Evolutionary conservation across 805 yeast genomes (phyloP).

Genomic region (Sugiyamaella marilandica): DNA sequence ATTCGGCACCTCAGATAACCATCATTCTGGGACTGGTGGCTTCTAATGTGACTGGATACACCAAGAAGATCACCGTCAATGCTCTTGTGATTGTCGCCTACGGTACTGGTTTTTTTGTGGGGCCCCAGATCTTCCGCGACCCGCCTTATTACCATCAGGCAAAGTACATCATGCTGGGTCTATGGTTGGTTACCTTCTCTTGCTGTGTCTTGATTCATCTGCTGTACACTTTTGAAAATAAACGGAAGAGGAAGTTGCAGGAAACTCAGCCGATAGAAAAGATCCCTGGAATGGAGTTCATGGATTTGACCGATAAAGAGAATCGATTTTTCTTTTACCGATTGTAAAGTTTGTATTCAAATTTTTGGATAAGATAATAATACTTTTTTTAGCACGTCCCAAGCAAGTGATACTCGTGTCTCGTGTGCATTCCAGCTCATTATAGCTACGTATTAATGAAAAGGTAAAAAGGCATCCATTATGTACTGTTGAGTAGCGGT

Average conservation of each 20-base stretch:
- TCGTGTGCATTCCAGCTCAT: too few relatives aligned
- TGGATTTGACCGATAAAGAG: conserved; percentile 42
- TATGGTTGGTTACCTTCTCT: conserved; percentile 40
- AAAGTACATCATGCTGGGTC: conserved; percentile 48
- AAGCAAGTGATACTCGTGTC: too few relatives aligned
- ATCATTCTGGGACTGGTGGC: neutral
- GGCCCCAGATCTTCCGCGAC: conserved; percentile 69
- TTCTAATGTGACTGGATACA: conserved; percentile 61
- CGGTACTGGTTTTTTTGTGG: conserved; percentile 64
- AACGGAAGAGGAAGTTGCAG: conserved; percentile 16
- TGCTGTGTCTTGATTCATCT: conserved; percentile 28
- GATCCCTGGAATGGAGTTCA: conserved; percentile 2
- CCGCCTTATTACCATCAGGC: conserved; percentile 55
- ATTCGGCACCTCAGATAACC: conserved; percentile 1
- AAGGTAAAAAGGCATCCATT: too few relatives aligned
- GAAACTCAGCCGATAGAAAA: neutral
- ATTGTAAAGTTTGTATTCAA: neutral
- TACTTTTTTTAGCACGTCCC: too few relatives aligned
- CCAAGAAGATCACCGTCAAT: conserved; percentile 59
- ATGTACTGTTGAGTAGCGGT: too few relatives aligned
- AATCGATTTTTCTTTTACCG: conserved; percentile 49
- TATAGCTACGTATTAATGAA: too few relatives aligned
- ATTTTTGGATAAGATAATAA: neutral
- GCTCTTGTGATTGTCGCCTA: conserved; percentile 58
- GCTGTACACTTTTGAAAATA: conserved; percentile 40